Evolutionary conservation across 2,329 filamentous ascomycete genomes (phyloP), one percentile per base, ranked within the genome.

Genomic region (Ophiostoma piceae): DNA sequence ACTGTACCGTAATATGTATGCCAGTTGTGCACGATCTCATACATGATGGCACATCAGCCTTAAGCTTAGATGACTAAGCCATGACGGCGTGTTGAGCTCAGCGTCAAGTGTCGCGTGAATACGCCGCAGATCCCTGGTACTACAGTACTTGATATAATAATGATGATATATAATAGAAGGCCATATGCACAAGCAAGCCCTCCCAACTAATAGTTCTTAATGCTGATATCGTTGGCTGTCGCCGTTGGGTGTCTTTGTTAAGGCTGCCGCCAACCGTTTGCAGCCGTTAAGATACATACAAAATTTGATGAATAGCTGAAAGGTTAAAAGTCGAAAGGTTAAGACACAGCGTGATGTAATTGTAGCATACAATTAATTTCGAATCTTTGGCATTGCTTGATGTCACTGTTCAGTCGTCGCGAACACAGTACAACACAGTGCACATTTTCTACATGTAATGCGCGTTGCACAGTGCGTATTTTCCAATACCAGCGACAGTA

Each of bases 401-500:
- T 57, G 51, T 57, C 26, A 16, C 32, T 3, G 26, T 16, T 57
- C n/a, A 54, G n/a, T 6, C 16, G 3, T 57, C 51, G n/a, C 51
- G 22, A 41, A 5, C 35, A 66, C 65, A 66, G 65, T 66, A 6
- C 64, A 32, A 19, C 12, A 47, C 39, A 66, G n/a, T 43, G 19
- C 35, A 32, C 11, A 43, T 14, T 16, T 22, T 11, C 22, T 26
- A 29, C 11, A 29, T 14, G 26, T 26, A 57, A n/a, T 4, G 26
- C 16, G n/a, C 1, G 1, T 39, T 64, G 39, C 39, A 67, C 69
- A 67, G 66, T 70, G 54, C 66, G 43, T 12, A 12, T 57, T 4
- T 26, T 29, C 26, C 51, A 19, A 39, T 26, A 5, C 62, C 65
- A 43, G 19, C 19, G 35, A 5, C n/a, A 57, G 41, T 65, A 39